phyloP scores from a whole-genome alignment of 2,329 filamentous ascomycete species.

The Fusarium pseudonygamai region DNA sequence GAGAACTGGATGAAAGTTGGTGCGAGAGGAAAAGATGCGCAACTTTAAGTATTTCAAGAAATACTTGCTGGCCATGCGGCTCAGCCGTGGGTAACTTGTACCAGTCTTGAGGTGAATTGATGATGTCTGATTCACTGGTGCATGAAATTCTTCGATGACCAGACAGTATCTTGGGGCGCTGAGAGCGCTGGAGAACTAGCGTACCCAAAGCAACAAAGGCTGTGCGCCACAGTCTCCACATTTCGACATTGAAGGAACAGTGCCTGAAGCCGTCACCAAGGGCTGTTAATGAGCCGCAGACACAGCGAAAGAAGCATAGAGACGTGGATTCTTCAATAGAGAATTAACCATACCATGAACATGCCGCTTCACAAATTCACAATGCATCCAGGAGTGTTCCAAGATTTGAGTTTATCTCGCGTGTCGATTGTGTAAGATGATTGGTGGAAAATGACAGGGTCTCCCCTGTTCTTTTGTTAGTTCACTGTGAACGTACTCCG shows the following conservation, averaged over 20 bases:
- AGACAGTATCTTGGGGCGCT: background rate
- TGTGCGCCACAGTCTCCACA: background rate
- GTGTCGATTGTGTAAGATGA: background rate
- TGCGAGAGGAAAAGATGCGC: fast-evolving
- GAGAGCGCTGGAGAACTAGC: background rate
- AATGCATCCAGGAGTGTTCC: fast-evolving
- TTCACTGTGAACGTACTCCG: background rate
- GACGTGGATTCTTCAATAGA: fast-evolving
- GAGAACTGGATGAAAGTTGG: background rate
- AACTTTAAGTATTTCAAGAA: fast-evolving
- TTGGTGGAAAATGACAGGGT: background rate
- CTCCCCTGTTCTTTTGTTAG: background rate
- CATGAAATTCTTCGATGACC: no score
- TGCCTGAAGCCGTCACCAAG: fast-evolving
- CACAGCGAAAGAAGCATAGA: fast-evolving
- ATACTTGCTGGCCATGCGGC: background rate
- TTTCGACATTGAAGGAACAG: background rate
- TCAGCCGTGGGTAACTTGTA: no score
- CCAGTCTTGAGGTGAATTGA: fast-evolving
- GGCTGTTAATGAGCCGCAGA: fast-evolving
- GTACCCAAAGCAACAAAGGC: background rate
- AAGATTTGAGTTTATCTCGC: fast-evolving
- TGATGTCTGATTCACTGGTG: background rate
- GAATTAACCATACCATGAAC: fast-evolving
- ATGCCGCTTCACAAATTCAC: fast-evolving